Conservation (phyloP, 2,329 filamentous ascomycete genomes). For the Talaromyces amestolkiae region DNA sequence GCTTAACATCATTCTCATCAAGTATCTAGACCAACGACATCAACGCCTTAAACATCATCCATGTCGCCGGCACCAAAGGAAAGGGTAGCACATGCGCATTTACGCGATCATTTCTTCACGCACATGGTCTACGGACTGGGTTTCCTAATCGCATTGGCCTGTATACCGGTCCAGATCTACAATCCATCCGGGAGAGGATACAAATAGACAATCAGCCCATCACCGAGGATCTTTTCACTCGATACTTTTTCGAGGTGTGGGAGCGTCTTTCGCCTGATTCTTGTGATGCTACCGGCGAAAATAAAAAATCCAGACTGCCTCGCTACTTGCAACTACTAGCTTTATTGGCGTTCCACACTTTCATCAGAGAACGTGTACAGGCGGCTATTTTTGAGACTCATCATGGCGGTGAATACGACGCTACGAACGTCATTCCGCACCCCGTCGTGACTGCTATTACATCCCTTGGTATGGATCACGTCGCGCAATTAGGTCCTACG, state of each 20-base stretch:
- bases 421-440: conserved; percentile 57
- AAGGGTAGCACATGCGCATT: conserved; percentile 73
- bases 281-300: neutral
- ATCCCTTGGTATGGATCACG: conserved; percentile 68
- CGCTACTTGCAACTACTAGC: conserved; percentile 51
- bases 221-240: conserved; percentile 23
- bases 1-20: conserved; percentile 9
- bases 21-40: conserved; percentile 45
- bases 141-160: conserved; percentile 19
- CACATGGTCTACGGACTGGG: conserved; percentile 29
- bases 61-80: conserved; percentile 73
- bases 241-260: conserved; percentile 34
- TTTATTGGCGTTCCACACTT: conserved; percentile 64
- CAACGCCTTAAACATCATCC: conserved; percentile 63
- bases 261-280: conserved; percentile 33
- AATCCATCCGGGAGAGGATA: conserved; percentile 37
- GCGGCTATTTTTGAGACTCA: conserved; percentile 65
- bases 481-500: conserved; percentile 60
- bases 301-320: conserved; percentile 26
- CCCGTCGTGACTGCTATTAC: conserved; percentile 60
- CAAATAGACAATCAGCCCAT: conserved; percentile 35
- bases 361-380: conserved; percentile 62
- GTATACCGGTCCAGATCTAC: conserved; percentile 32
- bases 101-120: conserved; percentile 50
- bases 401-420: conserved; percentile 66